A percentile compares a stretch with the other conserved stretches of the same genome.
These are phyloP conservation scores for Tritrichomonas foetus DNA, from an alignment of 208 protist genomes.

Conservation along the genomic window DNA sequence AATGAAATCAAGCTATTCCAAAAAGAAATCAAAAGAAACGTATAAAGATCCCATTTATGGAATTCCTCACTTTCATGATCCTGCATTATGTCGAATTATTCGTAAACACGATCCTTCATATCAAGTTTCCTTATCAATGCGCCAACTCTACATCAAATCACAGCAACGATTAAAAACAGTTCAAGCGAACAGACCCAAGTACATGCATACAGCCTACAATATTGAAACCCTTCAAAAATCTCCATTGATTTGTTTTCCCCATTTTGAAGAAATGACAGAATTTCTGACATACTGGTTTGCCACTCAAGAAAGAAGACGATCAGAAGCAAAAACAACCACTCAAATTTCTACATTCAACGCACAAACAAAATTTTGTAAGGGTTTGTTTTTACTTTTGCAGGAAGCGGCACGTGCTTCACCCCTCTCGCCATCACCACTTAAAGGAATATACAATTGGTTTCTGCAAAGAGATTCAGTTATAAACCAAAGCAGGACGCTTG, in stretches of 20 bases:
- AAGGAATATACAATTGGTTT: neutral
- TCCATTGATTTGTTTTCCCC: neutral
- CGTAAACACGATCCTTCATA: neutral
- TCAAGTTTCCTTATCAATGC: neutral
- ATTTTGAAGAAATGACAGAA: neutral
- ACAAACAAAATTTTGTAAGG: neutral
- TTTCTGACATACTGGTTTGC: neutral
- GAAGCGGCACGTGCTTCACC: neutral
- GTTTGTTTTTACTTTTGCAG: neutral
- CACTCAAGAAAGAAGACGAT: neutral
- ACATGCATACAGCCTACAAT: neutral
- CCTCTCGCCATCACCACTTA: neutral
- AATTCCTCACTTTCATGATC: neutral
- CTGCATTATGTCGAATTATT: neutral
- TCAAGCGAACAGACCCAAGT: neutral
- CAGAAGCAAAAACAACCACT: neutral
- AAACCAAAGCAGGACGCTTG: neutral
- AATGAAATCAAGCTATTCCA: neutral
- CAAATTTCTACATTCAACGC: neutral
- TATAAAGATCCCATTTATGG: neutral
- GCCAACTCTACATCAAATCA: neutral
- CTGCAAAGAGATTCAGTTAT: neutral
- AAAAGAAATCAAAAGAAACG: neutral
- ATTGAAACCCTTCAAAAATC: neutral
- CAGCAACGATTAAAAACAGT: neutral